Conservation (phyloP, 2,329 filamentous ascomycete genomes). For the Curvularia sp. region DNA sequence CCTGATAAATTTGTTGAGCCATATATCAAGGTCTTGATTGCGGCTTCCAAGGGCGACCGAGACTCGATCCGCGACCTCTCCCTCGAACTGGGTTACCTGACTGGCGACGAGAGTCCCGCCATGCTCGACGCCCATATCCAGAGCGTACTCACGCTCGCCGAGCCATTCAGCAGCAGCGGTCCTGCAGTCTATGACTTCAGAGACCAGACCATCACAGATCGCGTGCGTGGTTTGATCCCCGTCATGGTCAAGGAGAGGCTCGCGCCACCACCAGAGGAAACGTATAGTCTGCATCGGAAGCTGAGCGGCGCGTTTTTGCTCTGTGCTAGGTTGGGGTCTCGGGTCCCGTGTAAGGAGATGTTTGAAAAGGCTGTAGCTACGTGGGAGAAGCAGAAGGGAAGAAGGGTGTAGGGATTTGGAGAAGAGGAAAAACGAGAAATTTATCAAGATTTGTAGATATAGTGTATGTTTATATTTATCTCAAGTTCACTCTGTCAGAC, state of each 20-base stretch:
- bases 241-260: conserved; percentile 90
- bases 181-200: conserved; percentile 89
- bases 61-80: conserved; percentile 70
- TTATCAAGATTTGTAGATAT: background rate
- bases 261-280: conserved; percentile 93
- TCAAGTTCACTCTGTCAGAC: background rate
- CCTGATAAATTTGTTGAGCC: conserved; percentile 78
- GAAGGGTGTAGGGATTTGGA: conserved; percentile 12
- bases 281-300: conserved; percentile 93
- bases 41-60: conserved; percentile 75
- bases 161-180: conserved; percentile 79
- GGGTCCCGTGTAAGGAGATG: conserved; percentile 79
- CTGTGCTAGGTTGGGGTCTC: conserved; percentile 84
- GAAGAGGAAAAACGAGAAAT: background rate
- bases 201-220: conserved; percentile 94
- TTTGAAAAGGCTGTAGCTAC: conserved; percentile 66
- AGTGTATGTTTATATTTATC: background rate
- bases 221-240: conserved; percentile 86
- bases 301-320: conserved; percentile 93
- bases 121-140: conserved; percentile 94
- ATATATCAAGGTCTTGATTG: conserved; percentile 81
- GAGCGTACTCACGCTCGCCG: conserved; percentile 86
- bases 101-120: conserved; percentile 79
- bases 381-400: conserved; percentile 35
- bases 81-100: conserved; percentile 84